These are phyloP conservation scores for Phytopythium delawarense DNA, from an alignment of 352 stramenopile species.

Conservation along the genomic window DNA sequence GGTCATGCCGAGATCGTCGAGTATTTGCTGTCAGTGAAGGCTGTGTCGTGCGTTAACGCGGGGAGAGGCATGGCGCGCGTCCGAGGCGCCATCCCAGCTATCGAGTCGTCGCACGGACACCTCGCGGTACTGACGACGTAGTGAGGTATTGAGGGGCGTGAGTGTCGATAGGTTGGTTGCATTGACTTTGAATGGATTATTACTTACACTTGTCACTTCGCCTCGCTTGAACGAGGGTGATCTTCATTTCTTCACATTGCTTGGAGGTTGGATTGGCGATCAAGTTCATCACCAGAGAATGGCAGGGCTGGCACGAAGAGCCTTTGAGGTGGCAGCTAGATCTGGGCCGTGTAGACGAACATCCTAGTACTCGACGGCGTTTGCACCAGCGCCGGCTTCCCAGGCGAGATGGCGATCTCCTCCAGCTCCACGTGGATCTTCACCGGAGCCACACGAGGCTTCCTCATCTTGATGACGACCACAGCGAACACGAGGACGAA, in stretches of 20 bases:
- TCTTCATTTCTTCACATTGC: neutral
- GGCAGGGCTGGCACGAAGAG: neutral
- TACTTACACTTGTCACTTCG: neutral
- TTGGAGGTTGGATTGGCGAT: neutral
- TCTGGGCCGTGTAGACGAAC: slow-evolving; percentile 53
- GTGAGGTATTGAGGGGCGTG: neutral
- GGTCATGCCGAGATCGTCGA: slow-evolving; percentile 17
- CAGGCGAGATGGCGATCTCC: slow-evolving; percentile 44
- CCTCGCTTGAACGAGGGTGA: neutral
- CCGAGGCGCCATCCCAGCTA: neutral
- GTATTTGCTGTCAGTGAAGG: slow-evolving; percentile 16
- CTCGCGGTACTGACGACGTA: neutral
- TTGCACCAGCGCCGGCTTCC: slow-evolving; percentile 16
- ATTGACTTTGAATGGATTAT: neutral
- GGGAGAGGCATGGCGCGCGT: neutral
- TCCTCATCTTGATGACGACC: slow-evolving; percentile 14
- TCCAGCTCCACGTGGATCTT: slow-evolving; percentile 24
- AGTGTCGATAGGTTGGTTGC: neutral
- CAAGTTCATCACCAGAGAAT: no score
- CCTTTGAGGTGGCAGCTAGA: slow-evolving; percentile 14
- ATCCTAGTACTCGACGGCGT: slow-evolving; percentile 29
- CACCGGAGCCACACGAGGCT: neutral
- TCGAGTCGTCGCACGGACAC: neutral
- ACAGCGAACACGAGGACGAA: slow-evolving; percentile 19
- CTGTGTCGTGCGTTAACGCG: neutral